Conservation (phyloP, 805 yeast species). For the Myxozyma kluyveri region DNA sequence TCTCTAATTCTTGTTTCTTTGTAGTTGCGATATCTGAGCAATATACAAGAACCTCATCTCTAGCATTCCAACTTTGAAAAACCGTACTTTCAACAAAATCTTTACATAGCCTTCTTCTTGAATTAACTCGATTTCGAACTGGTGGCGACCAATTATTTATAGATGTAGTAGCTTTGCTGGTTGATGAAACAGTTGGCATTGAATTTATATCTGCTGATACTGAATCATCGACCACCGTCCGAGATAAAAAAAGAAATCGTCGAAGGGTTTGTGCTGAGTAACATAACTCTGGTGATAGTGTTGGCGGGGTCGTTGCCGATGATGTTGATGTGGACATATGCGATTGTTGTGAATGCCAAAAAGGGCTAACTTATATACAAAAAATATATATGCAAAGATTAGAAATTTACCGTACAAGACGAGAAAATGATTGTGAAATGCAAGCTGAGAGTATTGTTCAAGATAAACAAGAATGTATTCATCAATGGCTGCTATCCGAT, state of each 20-base stretch:
- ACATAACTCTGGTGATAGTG: constrained; percentile 16
- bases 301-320: too few relatives aligned
- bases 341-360: too few relatives aligned
- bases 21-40: constrained; percentile 28
- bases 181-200: constrained; percentile 3
- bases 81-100: constrained; percentile 11
- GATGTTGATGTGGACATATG: too few relatives aligned
- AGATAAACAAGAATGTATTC: too few relatives aligned
- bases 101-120: constrained; percentile 13
- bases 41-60: constrained; percentile 29
- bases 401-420: too few relatives aligned
- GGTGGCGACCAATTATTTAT: constrained; percentile 18
- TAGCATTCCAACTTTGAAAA: constrained; percentile 31
- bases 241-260: constrained; percentile 19
- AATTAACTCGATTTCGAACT: constrained; percentile 8
- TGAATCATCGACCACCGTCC: constrained; percentile 22
- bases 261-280: constrained; percentile 22
- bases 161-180: background rate
- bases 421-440: too few relatives aligned
- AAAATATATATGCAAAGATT: too few relatives aligned
- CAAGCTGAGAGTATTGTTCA: too few relatives aligned
- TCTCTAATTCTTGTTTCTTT: constrained; percentile 36
- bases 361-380: too few relatives aligned
- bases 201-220: constrained; percentile 24
- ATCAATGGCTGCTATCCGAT: too few relatives aligned